phyloP scores from a whole-genome alignment of 805 yeast species.

The Clavispora fructus region DNA sequence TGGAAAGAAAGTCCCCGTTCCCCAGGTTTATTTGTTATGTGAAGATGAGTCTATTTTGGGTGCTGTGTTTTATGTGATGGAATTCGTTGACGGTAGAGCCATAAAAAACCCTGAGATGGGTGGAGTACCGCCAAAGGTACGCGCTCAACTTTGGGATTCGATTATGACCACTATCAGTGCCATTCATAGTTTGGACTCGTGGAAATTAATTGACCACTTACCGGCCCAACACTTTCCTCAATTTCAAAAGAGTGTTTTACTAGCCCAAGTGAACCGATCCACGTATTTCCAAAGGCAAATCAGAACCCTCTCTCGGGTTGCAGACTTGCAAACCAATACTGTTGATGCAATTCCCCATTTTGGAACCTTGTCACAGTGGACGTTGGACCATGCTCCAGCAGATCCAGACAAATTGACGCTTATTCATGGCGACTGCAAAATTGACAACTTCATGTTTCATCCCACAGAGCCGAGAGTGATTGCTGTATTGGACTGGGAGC shows the following conservation, averaged over 20 bases:
- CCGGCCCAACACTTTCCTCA: constrained; percentile 44
- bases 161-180: constrained; percentile 44
- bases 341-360: constrained; percentile 48
- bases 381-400: constrained; percentile 39
- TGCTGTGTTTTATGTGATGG: constrained; percentile 56
- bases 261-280: constrained; percentile 8
- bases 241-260: constrained; percentile 21
- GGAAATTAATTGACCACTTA: constrained; percentile 34
- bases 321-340: constrained; percentile 28
- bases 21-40: constrained; percentile 46
- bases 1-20: constrained; percentile 44
- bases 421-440: constrained; percentile 62
- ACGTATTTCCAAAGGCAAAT: constrained; percentile 53
- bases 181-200: constrained; percentile 47
- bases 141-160: constrained; percentile 38
- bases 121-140: constrained; percentile 22
- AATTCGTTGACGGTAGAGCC: constrained; percentile 51
- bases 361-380: constrained; percentile 36
- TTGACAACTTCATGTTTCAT: constrained; percentile 59
- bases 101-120: constrained; percentile 50
- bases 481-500: constrained; percentile 63
- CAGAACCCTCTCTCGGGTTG: constrained; percentile 41
- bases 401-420: constrained; percentile 42
- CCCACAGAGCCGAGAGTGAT: constrained; percentile 44
- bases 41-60: constrained; percentile 53